Evolutionary conservation across 805 yeast species (phyloP), one percentile per base, ranked within the genome.

Genomic region (Komagataella kurtzmanii): DNA sequence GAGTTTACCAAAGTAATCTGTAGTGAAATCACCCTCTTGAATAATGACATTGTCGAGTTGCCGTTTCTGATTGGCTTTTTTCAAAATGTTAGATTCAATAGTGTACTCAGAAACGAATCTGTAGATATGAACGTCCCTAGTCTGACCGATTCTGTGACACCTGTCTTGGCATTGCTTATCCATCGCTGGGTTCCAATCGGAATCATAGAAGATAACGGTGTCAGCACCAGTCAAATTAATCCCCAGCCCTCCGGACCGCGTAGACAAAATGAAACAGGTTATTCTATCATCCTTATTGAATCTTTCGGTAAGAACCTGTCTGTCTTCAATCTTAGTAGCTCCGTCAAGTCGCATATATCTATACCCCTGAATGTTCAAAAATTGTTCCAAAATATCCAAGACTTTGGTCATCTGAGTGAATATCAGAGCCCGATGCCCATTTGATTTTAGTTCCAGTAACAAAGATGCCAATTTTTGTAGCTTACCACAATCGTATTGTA

Each of bases 141-240:
- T 88, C 66, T 93, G 99, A 6, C 99, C 99, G 65, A 93, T 93
- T 73, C 99, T 84, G 65, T 93, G 99, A 69, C 98, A 93, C 66
- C 99, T 82, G 68, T 93, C 99, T 67, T 93, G 99, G 69, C 99
- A 93, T 68, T 93, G 99, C 63, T 89, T 88, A 65, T 93, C 99
- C 97, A 93, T 93, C 1, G 98, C 96, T 2, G 99, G 99, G 63
- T 93, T 93, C 99, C 99, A 91, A 67, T 91, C 99, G 2, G 97
- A 88, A 67, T 93, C 99, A 65, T 95, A 93, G 68, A 93, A 95
- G 6, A 93, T 88, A 47, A 93, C 99, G 0, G 99, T 93, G 62
- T 93, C 99, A 0, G 99, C 99, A 62, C 98, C 99, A 0, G 99
- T 93, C 57, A 93, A 70, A 62, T 93, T 93, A 65, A 93, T 93